These are phyloP conservation scores for Paraconiothyrium sp. DNA, from an alignment of 2,329 filamentous ascomycete species.

Conservation along the genomic window DNA sequence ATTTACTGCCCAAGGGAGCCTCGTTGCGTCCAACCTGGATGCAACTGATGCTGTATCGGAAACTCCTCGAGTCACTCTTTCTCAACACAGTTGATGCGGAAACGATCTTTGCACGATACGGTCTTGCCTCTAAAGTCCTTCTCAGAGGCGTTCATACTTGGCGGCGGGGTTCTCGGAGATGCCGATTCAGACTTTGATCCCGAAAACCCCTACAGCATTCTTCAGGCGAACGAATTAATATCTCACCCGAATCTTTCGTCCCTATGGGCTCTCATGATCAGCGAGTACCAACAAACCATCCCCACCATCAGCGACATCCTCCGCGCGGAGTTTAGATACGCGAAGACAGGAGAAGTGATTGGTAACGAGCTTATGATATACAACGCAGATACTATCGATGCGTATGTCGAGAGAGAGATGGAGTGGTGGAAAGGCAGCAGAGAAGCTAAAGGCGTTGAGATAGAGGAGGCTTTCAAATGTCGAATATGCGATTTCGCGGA, in stretches of 20 bases:
- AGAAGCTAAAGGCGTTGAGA: slow-evolving; percentile 75
- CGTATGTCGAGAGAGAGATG: slow-evolving; percentile 76
- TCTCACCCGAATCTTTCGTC: slow-evolving; percentile 67
- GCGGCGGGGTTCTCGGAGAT: slow-evolving; percentile 75
- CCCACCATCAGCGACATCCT: slow-evolving; percentile 67
- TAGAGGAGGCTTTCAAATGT: slow-evolving; percentile 92
- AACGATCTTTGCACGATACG: slow-evolving; percentile 75
- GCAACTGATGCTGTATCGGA: slow-evolving; percentile 90
- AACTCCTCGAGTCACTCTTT: slow-evolving; percentile 80
- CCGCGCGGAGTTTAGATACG: slow-evolving; percentile 63
- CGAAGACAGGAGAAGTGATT: slow-evolving; percentile 60
- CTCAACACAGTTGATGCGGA: slow-evolving; percentile 75
- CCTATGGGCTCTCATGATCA: slow-evolving; percentile 71
- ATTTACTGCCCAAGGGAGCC: slow-evolving; percentile 70
- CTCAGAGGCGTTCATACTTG: slow-evolving; percentile 80
- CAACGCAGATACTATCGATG: slow-evolving; percentile 69
- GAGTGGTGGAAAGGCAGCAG: slow-evolving; percentile 88
- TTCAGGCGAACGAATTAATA: slow-evolving; percentile 61
- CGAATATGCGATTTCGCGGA: slow-evolving; percentile 83
- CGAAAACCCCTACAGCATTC: slow-evolving; percentile 37
- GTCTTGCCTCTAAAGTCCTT: slow-evolving; percentile 72
- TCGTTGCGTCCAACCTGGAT: slow-evolving; percentile 80
- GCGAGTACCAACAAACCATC: slow-evolving; percentile 61
- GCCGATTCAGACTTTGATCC: slow-evolving; percentile 51
- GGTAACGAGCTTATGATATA: slow-evolving; percentile 72